phyloP scores from a whole-genome alignment of 139 green algal genomes.

The Eudorina sp. region DNA sequence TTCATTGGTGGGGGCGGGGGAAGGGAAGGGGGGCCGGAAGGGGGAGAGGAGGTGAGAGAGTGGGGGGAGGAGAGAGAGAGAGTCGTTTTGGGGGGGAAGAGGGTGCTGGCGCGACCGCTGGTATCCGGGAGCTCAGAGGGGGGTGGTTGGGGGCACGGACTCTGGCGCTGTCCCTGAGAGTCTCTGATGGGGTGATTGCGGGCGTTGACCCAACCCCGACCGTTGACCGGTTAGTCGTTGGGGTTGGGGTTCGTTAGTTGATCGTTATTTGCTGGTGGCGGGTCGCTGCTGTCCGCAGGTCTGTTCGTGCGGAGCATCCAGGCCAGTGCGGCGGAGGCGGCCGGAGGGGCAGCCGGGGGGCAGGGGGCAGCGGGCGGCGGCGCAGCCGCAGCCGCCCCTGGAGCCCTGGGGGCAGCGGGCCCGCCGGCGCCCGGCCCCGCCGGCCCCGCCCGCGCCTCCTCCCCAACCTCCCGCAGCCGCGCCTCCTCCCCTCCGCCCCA shows the following conservation, averaged over 20 bases:
- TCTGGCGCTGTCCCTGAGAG: too few species aligned
- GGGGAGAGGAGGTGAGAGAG: background rate
- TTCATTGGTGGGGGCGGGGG: conserved; percentile 47
- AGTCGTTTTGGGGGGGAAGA: too few species aligned
- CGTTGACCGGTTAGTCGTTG: too few species aligned
- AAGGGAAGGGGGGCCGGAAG: background rate
- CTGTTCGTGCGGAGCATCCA: conserved; percentile 60
- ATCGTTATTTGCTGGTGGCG: background rate
- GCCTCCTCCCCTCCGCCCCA: too few species aligned
- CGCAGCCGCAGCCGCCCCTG: too few species aligned
- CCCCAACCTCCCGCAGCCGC: background rate
- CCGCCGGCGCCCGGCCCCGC: too few species aligned
- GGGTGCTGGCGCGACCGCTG: too few species aligned
- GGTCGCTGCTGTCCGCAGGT: background rate
- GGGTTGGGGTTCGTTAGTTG: background rate
- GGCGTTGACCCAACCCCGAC: too few species aligned
- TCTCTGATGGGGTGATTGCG: too few species aligned
- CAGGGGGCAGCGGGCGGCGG: too few species aligned
- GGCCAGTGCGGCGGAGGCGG: conserved; percentile 38
- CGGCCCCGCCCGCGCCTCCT: background rate
- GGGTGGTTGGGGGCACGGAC: background rate
- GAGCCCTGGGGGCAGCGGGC: background rate
- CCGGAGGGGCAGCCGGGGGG: too few species aligned
- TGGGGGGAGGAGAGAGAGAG: background rate
- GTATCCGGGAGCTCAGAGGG: too few species aligned